Evolutionary conservation across 2,329 filamentous ascomycete species (phyloP), one percentile per base, ranked within the genome.

Genomic region (Elsinoe arachidis): DNA sequence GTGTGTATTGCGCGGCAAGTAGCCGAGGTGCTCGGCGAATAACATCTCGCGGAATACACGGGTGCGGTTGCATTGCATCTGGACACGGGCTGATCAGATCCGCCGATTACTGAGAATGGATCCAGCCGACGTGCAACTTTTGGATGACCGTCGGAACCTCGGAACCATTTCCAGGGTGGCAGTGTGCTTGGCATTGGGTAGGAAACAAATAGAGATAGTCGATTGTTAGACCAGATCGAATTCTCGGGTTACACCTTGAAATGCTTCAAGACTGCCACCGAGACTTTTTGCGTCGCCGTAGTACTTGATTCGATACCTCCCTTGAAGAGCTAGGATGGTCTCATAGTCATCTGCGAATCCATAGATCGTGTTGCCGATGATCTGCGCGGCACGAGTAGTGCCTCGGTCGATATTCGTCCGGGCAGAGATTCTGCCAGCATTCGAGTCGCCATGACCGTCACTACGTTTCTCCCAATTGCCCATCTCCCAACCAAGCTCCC

Each of bases 281-380:
- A 84, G 64, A 5, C 76, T 76, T 79, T 91, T 96, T 2, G 82
- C 77, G 72, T 96, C 90, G 0, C 92, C 92, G 71, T 85, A 92
- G 68, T 96, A 97, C 73, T 78, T 82, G 46, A 95, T 72, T 21
- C 90, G 77, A 72, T 96, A 97, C 49, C 79, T 82, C 0, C 91
- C 91, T 1, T 56, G 57, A 55, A 70, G 57, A 4, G 59, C 39
- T 15, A 58, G 49, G 2, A 49, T 26, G 12, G 30, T 23, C 9
- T 6, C 3, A 46, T 49, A 49, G n/a, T 56, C 54, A 11, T 47
- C 43, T n/a, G 19, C 10, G 15, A 52, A 53, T n/a, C 56, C 56
- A 19, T 9, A 33, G 14, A 55, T 56, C 37, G 49, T 23, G 1
- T 44, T 47, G 3, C 38, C 41, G 26, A 21, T 49, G 15, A 51